Evolutionary conservation across 2,329 filamentous ascomycete genomes (phyloP), one percentile per base, ranked within the genome.

Genomic region (Ophiostoma pallidulum): DNA sequence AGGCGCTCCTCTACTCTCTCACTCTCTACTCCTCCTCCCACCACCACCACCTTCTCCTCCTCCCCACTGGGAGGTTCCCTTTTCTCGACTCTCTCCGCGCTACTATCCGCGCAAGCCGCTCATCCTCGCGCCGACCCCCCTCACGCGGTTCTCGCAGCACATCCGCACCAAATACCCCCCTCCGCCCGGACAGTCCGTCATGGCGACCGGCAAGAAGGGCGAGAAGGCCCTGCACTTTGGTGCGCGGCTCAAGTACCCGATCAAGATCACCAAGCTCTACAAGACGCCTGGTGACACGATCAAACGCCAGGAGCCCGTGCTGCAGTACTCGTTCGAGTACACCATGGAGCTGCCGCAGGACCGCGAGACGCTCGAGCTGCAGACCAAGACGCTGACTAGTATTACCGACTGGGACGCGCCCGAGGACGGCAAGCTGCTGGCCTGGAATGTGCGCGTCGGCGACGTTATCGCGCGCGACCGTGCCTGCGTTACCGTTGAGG

Each of bases 251-350:
- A 85, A 84, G 66, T 98, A 97, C 67, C 92, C 92, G 59, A 90
- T 97, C 66, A 94, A 84, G 57, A 83, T 98, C 66, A 89, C 82
- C 58, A 84, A 87, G 65, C 75, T 97, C 52, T 77, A 91, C 56
- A 89, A 88, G 65, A 70, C 74, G 55, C 77, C 78, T 18, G 84
- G 86, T 64, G 87, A 95, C 58, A 62, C 75, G 53, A 77, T 98
- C 60, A 75, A 79, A 59, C 84, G 84, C 64, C 72, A 87, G 60
- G 84, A 89, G 59, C 75, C 80, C 47, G 74, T 97, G 48, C 82
- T 98, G 62, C 80, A 86, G 63, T 98, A 96, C 73, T 82, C 81
- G 53, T 98, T 90, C 69, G 81, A 81, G 59, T 90, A 83, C 66
- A 82, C 72, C 60, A 83, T 88, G 66, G 80, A 80, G 56, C 79